Conservation (phyloP, 2,329 filamentous ascomycete species). For the Ampelomyces quisqualis region DNA sequence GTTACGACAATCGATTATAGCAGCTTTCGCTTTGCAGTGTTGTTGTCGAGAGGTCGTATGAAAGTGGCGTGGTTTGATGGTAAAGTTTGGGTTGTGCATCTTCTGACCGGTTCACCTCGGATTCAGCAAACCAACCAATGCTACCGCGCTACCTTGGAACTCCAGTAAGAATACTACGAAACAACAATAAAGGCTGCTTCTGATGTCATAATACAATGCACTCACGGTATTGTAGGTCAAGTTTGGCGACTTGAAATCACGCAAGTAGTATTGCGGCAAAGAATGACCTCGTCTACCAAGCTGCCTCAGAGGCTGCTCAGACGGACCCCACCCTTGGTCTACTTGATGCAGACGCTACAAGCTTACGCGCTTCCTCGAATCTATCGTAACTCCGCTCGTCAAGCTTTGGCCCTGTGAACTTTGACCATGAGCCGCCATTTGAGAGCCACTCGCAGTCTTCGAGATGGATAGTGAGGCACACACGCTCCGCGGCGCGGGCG, state of each 20-base stretch:
- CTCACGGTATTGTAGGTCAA: too few relatives aligned
- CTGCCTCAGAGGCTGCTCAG: constrained; percentile 8
- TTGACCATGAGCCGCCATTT: constrained; percentile 3
- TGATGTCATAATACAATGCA: background rate
- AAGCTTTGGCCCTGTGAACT: constrained; percentile 4
- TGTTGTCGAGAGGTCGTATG: constrained; percentile 12
- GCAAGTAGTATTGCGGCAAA: too few relatives aligned
- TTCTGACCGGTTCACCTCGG: constrained; percentile 17
- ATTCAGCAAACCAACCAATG: constrained; percentile 11
- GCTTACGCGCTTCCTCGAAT: too few relatives aligned
- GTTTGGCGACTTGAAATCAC: too few relatives aligned
- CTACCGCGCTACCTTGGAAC: background rate
- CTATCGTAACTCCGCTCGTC: constrained; percentile 4
- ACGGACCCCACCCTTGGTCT: too few relatives aligned
- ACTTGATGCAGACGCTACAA: too few relatives aligned
- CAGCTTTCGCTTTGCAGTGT: constrained; percentile 1
- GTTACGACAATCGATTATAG: constrained; percentile 17
- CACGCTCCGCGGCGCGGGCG: constrained; percentile 4
- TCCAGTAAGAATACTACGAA: background rate
- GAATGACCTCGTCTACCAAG: constrained; percentile 3
- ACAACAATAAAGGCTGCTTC: background rate
- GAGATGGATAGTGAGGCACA: background rate
- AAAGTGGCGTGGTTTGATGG: constrained; percentile 16
- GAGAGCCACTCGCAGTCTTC: background rate
- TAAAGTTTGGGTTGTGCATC: constrained; percentile 15